Conservation (phyloP, 345 rosid species). For the Corymbia maculata region DNA sequence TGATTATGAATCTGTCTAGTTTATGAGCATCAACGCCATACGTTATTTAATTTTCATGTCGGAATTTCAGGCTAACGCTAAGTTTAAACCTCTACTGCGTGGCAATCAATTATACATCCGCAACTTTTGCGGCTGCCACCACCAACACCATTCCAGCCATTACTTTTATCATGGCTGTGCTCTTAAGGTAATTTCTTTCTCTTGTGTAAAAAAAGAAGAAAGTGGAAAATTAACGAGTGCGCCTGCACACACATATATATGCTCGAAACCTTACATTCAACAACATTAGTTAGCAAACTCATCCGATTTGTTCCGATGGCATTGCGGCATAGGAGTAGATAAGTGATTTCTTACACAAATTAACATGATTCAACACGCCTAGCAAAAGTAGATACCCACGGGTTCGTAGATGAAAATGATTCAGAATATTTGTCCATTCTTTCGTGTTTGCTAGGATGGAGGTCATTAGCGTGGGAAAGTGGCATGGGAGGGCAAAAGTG, state of each 20-base stretch:
- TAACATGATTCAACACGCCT: background rate
- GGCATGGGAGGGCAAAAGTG: constrained; percentile 41
- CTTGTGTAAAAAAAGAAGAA: too few species aligned
- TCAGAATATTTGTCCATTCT: background rate
- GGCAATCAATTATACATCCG: constrained; percentile 63
- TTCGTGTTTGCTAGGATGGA: background rate
- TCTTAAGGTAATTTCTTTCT: constrained; percentile 32
- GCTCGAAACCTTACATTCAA: too few species aligned
- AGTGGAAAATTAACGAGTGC: background rate
- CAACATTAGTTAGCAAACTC: background rate
- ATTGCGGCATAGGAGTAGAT: background rate
- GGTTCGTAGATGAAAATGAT: background rate
- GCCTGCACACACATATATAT: too few species aligned
- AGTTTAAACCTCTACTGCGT: constrained; percentile 59
- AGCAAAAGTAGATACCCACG: background rate
- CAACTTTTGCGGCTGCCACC: constrained; percentile 84
- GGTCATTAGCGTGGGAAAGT: background rate
- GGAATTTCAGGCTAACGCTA: constrained; percentile 44
- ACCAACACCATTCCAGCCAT: constrained; percentile 75
- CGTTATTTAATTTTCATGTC: background rate
- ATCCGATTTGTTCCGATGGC: background rate
- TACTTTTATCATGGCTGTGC: constrained; percentile 53
- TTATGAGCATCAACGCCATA: background rate
- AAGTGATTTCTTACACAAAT: background rate
- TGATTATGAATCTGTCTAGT: background rate